phyloP scores from a whole-genome alignment of 306 rosid species.

The Corylus avellana region DNA sequence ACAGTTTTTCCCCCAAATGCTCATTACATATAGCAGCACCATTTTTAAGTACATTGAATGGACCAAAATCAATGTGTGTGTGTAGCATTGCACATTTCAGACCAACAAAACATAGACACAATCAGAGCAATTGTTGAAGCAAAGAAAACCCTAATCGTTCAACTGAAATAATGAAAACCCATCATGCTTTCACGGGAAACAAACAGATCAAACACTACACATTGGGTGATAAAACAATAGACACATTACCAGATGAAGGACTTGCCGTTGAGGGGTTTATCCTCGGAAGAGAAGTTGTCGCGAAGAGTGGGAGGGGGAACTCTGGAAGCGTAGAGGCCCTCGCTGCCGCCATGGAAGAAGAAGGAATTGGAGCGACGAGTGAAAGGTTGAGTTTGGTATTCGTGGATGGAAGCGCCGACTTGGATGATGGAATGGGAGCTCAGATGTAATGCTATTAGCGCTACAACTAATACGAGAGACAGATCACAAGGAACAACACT shows the following conservation, averaged over 20 bases:
- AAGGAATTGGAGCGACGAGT: conserved; percentile 69
- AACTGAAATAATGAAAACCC: conserved; percentile 9
- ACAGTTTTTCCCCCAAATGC: too few species aligned
- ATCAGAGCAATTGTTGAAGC: not conserved
- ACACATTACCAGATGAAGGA: conserved; percentile 64
- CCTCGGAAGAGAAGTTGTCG: conserved; percentile 40
- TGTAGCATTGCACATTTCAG: not conserved
- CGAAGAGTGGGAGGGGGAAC: not conserved
- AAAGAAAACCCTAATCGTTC: not conserved
- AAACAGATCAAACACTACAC: conserved; percentile 30
- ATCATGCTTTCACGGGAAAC: conserved; percentile 11
- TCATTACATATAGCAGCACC: too few species aligned
- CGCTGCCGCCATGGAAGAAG: conserved; percentile 86
- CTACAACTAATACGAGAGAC: too few species aligned
- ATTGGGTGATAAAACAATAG: not conserved
- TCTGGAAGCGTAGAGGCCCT: conserved; percentile 69
- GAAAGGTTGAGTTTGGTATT: conserved; percentile 56
- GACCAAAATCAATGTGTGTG: not conserved
- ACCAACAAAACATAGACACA: not conserved
- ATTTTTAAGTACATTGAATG: too few species aligned
- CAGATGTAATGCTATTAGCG: too few species aligned
- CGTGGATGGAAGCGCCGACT: conserved; percentile 78
- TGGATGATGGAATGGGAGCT: conserved; percentile 23
- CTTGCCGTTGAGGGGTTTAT: conserved; percentile 56
- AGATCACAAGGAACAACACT: too few species aligned